Base-by-base conservation (phyloP, 495 filamentous ascomycete species). In the Lichenothelia convexa region DNA sequence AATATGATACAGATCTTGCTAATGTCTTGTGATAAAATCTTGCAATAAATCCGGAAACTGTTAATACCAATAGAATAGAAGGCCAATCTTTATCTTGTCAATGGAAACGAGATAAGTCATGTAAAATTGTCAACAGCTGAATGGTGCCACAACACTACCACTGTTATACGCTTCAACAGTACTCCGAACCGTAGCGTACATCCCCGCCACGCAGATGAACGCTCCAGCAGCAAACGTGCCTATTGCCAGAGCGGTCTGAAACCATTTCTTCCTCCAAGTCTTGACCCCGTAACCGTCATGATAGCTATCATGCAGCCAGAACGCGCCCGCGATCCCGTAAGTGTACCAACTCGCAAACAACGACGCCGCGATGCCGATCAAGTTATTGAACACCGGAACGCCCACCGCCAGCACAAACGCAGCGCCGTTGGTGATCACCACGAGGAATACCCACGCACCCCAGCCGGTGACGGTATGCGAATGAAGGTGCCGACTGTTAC, bases 321-420 rank as follows among this genome's bases (percentile, higher is more conserved):
- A 56, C 16, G 47, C 46, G 22, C 52, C 52, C 12, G 52, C 52
- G 24, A 52, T 43, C 7, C 47, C 49, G 36, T 50, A 50, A 5
- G 49, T 55, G 36, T 48, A 56, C 53, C 53, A 56, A 9, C 38
- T 38, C n/a, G 60, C 59, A 31, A 59, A 61, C 4, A 62, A 40
- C 21, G 41, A 48, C 8, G 58, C 62, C 2, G 60, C 58, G 21
- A 64, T 61, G 3, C 65, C 59, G 6, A 69, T 59, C 32, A 68
- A 40, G 11, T 66, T 67, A 18, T 63, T 59, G 55, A 70, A 70
- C 35, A 67, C 68, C 16, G 67, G 67, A 19, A 70, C 55, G 4
- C 63, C 62, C 21, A 68, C 62, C 0, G 66, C 56, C 18, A 71
- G 55, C 2, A 69, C 46, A 40, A 67, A 71, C 0, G 58, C 64